Evolutionary conservation across 768 basidiomycete genomes (phyloP), one percentile per base, ranked within the genome.

Genomic region (Suillus lakei): DNA sequence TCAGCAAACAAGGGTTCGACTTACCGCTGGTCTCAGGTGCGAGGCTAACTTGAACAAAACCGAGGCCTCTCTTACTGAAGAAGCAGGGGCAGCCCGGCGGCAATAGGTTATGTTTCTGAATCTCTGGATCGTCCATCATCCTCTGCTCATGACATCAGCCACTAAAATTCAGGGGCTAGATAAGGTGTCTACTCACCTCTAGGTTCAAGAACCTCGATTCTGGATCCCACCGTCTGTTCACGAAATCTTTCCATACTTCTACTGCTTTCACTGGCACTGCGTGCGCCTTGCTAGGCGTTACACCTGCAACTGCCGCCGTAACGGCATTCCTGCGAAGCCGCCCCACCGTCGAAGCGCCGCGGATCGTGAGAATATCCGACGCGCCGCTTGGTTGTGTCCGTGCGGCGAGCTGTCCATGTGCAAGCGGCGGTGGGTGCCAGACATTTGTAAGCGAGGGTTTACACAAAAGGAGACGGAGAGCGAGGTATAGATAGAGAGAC

Each of bases 31-130:
- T 68, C 86, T 88, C 61, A 96, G 85, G 69, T 90, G 85, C 23
- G 86, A 83, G 1, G 95, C 93, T 13, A 96, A 82, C 76, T 96
- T 96, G 83, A 96, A 96, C 53, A 98, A 88, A 12, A 96, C 95
- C 6, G 90, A 86, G 0, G 91, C 88, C 70, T 93, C 91, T 66
- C 83, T 86, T 26, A 78, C 73, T 30, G 85, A 82, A 38, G 91
- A 87, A 12, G 89, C 87, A 36, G 84, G 83, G 30, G 80, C 80
- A n/a, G 8, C 93, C 93, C 4, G 94, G 95, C 2, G 91, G 86
- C 34, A 82, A 71, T 34, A 98, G 81, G 51, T 88, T 85, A 70
- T 93, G 78, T 72, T 88, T 90, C 74, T 86, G 87, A 66, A 98
- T 81, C 62, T 90, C 80, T 46, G 90, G 86, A 74, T 98, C 96